Evolutionary conservation across 495 filamentous ascomycete genomes (phyloP).

Genomic region (Penicillium dipodomyicola): DNA sequence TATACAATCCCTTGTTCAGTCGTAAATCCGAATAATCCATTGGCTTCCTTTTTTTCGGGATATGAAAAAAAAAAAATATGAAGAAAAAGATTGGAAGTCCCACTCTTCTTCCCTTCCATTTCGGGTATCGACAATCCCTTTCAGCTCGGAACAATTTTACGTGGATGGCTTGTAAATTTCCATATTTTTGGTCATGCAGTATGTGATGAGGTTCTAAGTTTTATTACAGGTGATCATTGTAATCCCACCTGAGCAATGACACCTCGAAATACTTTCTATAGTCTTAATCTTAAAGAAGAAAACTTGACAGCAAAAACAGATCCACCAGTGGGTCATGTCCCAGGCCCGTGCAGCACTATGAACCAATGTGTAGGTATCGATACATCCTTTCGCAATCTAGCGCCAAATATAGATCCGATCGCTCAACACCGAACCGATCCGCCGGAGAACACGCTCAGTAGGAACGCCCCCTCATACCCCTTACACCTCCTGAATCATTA

Average conservation of each 20-base stretch:
- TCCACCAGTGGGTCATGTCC: constrained; percentile 9
- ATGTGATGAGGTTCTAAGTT: neutral
- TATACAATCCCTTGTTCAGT: neutral
- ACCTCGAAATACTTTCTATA: neutral
- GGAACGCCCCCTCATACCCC: neutral
- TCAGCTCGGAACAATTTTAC: neutral
- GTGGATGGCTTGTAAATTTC: neutral
- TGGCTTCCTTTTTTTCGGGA: constrained; percentile 2
- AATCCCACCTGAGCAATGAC: neutral
- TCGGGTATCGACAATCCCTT: neutral
- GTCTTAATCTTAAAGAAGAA: constrained; percentile 2
- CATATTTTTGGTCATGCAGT: neutral
- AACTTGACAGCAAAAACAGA: constrained; percentile 16
- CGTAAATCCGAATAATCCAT: neutral
- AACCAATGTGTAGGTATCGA: neutral
- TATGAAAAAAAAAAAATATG: neutral
- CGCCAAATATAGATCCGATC: neutral
- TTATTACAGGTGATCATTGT: neutral
- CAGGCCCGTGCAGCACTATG: constrained; percentile 9
- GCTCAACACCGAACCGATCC: neutral
- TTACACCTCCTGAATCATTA: constrained; percentile 1
- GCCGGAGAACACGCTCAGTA: constrained; percentile 1
- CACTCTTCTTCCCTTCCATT: neutral
- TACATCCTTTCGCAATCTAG: neutral
- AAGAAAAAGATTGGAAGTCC: neutral